Conservation (phyloP, 176 grass and related monocot species). For the Eleusine coracana region DNA sequence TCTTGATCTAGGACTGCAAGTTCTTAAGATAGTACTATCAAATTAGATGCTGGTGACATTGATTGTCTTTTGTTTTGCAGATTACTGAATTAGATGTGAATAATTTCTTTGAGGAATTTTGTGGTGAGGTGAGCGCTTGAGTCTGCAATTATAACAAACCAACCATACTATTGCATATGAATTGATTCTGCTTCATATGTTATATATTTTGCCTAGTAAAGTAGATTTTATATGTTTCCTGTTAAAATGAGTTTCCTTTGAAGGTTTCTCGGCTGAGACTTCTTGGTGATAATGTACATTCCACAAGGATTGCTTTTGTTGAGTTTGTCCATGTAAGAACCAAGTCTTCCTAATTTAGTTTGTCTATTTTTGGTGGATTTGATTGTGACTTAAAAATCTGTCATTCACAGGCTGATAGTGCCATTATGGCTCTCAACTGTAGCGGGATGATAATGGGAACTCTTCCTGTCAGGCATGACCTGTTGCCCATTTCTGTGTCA, state of each 20-base stretch:
- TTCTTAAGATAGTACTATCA: conserved; percentile 9
- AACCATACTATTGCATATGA: neutral
- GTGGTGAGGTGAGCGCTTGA: conserved; percentile 71
- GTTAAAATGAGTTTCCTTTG: conserved; percentile 39
- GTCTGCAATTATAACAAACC: neutral
- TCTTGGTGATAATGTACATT: conserved; percentile 90
- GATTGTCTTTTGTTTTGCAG: conserved; percentile 43
- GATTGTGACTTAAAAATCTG: conserved; percentile 23
- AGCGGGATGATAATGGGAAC: conserved; percentile 85
- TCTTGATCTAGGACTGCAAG: conserved; percentile 9
- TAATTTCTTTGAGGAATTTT: conserved; percentile 81
- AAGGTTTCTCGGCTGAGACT: conserved; percentile 89
- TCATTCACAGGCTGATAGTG: conserved; percentile 71
- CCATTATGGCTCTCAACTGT: conserved; percentile 84
- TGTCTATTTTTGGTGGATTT: neutral
- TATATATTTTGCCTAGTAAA: neutral
- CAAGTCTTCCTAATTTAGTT: neutral
- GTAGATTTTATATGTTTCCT: neutral
- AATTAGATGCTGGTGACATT: conserved; percentile 27
- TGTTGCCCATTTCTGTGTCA: neutral
- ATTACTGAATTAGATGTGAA: conserved; percentile 86
- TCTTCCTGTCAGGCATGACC: conserved; percentile 75
- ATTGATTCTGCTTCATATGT: neutral
- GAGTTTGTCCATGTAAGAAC: conserved; percentile 86
- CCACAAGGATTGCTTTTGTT: conserved; percentile 91